Evolutionary conservation across 768 basidiomycete genomes (phyloP), one percentile per base, ranked within the genome.

Genomic region (Collybiopsis luxurians): DNA sequence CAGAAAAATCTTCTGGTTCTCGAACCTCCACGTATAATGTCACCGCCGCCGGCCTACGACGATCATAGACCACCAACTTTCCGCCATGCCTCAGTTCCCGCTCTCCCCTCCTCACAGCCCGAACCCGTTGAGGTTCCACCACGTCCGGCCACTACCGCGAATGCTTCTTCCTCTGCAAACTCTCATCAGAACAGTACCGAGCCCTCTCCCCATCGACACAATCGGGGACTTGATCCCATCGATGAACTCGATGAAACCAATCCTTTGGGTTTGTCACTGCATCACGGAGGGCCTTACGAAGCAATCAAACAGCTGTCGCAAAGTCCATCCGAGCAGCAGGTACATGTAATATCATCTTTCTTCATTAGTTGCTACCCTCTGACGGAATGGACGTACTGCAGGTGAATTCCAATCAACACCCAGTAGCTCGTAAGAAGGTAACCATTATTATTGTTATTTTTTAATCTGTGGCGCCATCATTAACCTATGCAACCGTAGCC

Each of bases 171-270:
- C 44, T n/a, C 27, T 6, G 21, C 11, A 4, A 21, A 40, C 21
- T 13, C 17, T 42, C 45, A 21, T 11, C 19, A 10, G 30, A 31
- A 43, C 21, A 24, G 47, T n/a, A 39, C 15, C 9, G 6, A 54
- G 31, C 4, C 34, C 44, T 39, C 36, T 28, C 17, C 17, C 6
- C 10, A 24, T 15, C 17, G 26, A 36, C 42, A 26, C 28, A 42
- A 36, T 55, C 42, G 54, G 27, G 53, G 54, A 47, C 75, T 91
- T 51, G 90, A 91, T 71, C 77, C 78, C 28, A 86, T 92, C 59
- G 90, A 92, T 65, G 87, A 90, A 68, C 70, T 92, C 31, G 90
- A 92, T 66, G 87, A 89, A 66, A 81, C 83, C 5, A 87, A 84
- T 67, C 88, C 89, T 1, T 75, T 84, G 57, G 89, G 89, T 3